Evolutionary conservation across 441 rosid genomes (phyloP), one percentile per base, ranked within the genome.

Genomic region (Adansonia gregorii): DNA sequence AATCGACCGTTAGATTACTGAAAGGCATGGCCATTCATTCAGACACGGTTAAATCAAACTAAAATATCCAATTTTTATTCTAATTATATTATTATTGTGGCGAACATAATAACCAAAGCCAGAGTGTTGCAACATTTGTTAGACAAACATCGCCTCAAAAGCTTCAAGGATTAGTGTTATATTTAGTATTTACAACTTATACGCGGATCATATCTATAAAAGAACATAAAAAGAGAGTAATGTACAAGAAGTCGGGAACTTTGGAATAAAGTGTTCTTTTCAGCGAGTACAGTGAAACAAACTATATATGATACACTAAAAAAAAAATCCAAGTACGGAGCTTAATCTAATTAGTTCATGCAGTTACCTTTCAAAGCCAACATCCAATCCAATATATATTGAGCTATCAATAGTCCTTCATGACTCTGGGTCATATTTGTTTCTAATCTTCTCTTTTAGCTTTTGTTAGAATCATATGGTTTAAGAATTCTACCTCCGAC

Each of bases 351-450:
- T 19, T 58, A 12, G 11, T 12, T 14, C 54, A 58, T 8, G 27
- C 11, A 17, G 20, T 19, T 24, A 19, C 63, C 63, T 5, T 58
- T 58, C 20, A 58, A 58, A 20, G 22, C 3, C 4, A 8, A 20
- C 4, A 20, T 58, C 27, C 27, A 58, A 58, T 3, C 39, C 39
- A 35, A 35, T 35, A 35, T 35, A 35, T 51, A 51, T 51, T 1
- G 91, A 60, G 97, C 91, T 67, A 92, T 89, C 69, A 84, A 80
- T 51, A 14, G 31, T 59, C 4, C 7, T 45, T 45, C 48, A 7
- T 45, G 48, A 1, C 35, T 60, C 14, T 22, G 4, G 17, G 17
- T 67, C 72, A 67, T 45, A 39, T 17, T 10, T 67, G 35, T 46
- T 19, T 58, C 63, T 20, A 58, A 58, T 58, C 14, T 9, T 65